A percentile compares a stretch with the other conserved stretches of the same genome.
These are phyloP conservation scores for Linaria vulgaris DNA, from an alignment of 257 asterid species.

Conservation along the genomic window DNA sequence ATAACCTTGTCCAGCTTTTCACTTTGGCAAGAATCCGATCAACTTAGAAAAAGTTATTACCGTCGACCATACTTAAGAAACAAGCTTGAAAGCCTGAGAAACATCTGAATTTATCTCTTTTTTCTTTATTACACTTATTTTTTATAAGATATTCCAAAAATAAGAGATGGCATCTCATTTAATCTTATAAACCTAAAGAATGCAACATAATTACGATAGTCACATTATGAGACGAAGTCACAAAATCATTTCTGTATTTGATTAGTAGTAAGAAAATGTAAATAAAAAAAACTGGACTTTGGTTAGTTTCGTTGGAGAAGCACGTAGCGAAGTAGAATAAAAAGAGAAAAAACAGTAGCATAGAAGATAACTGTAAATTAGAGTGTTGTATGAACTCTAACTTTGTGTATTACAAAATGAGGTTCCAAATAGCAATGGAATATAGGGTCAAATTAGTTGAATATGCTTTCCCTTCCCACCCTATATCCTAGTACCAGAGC, in stretches of 20 bases:
- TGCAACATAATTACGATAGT: too few species aligned
- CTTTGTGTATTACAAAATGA: background rate
- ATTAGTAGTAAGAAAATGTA: background rate
- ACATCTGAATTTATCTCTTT: too few species aligned
- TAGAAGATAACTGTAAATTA: background rate
- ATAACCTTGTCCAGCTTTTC: too few species aligned
- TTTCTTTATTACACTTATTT: too few species aligned
- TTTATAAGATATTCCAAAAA: background rate
- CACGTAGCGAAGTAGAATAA: too few species aligned
- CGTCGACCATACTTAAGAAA: too few species aligned
- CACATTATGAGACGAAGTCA: background rate
- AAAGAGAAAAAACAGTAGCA: background rate
- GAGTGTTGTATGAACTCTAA: background rate
- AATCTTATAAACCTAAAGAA: background rate
- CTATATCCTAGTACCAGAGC: background rate
- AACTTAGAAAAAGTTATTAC: too few species aligned
- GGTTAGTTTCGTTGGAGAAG: background rate
- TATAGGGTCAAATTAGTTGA: background rate
- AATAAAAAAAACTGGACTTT: background rate
- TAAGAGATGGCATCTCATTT: background rate
- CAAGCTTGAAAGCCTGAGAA: too few species aligned
- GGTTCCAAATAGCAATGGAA: background rate
- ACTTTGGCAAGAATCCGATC: too few species aligned
- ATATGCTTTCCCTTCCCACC: slow-evolving; percentile 10
- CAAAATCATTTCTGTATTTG: background rate